Evolutionary conservation across 164 flowering plant species (phyloP), one percentile per base, ranked within the genome.

Genomic region (Litsea cubeba): DNA sequence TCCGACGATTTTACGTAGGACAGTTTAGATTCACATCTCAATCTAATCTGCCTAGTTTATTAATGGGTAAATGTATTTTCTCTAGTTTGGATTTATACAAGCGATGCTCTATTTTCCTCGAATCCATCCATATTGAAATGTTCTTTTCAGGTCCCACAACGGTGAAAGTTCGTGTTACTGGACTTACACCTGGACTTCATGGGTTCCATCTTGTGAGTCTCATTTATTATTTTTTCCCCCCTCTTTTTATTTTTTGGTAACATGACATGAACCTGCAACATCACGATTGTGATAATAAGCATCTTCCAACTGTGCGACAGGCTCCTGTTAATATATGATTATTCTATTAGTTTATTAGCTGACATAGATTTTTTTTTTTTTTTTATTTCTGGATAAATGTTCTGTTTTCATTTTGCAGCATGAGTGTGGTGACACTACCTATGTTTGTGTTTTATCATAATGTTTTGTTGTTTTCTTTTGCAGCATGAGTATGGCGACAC

Each of bases 401-500:
- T 54, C 60, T 54, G 4, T 54, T 54, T 63, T 46, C 10, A 40
- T 50, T 49, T 46, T 68, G 77, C 82, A 91, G 98, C 98, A 94
- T 71, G 94, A 90, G 82, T 94, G 57, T 77, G 97, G 97, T 30
- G 97, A 92, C 79, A 94, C 96, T 65, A 94, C 95, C 71, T 91
- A 94, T 87, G 97, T 95, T 58, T 94, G 60, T 54, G 60, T 15
- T 54, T 54, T 54, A 17, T 54, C n/a, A 54, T 54, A 54, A 54
- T 54, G n/a, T 14, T 54, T 20, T 54, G 17, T 20, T 54, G 60
- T 54, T 54, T 63, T 46, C 5, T 50, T 49, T 30, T 71, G 78
- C 82, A 94, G 98, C 98, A 94, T 69, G 94, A 90, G 82, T 94
- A 62, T 76, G 97, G 97, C 23, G 97, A 94, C 78, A 94, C 96